Percentiles rank a stretch among this genome's conserved stretches.
These are phyloP conservation scores for Dryadomyces sulphureus DNA, from an alignment of 2,329 filamentous ascomycete species.

Conservation along the genomic window DNA sequence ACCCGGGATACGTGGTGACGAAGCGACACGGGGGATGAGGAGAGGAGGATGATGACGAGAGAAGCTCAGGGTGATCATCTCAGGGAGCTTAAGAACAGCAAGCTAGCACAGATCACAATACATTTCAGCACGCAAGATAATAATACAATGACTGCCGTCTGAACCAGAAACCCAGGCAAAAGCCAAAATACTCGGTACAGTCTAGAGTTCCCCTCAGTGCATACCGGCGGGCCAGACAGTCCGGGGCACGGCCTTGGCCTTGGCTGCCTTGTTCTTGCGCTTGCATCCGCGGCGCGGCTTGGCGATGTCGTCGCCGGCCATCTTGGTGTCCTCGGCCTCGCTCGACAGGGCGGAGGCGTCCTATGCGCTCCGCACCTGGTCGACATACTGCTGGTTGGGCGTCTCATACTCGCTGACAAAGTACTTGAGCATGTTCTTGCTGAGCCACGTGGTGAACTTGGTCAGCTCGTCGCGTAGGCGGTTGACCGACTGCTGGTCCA, in stretches of 20 bases:
- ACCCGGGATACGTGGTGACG: slow-evolving; percentile 46
- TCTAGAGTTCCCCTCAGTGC: neutral
- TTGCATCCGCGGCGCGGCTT: neutral
- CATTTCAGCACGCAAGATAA: neutral
- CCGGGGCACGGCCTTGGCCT: too few relatives aligned
- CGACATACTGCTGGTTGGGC: slow-evolving; percentile 55
- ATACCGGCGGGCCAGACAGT: neutral
- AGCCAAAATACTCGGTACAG: neutral
- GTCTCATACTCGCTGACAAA: slow-evolving; percentile 67
- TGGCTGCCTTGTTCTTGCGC: neutral
- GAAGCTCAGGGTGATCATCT: neutral
- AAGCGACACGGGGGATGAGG: too few relatives aligned
- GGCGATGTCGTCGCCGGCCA: neutral
- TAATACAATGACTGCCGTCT: neutral
- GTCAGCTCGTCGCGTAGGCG: slow-evolving; percentile 78
- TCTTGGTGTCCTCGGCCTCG: neutral
- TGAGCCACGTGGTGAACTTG: slow-evolving; percentile 76
- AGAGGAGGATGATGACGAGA: neutral
- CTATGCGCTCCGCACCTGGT: slow-evolving; percentile 41
- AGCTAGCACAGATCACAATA: too few relatives aligned
- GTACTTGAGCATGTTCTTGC: slow-evolving; percentile 60
- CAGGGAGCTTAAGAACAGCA: neutral
- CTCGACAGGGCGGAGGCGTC: neutral
- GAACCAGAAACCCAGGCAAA: neutral
- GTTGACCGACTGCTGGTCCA: slow-evolving; percentile 83